A percentile compares a stretch with the other conserved stretches of the same genome.
These are phyloP conservation scores for Phialophora expanda DNA, from an alignment of 2,329 filamentous ascomycete species.

Conservation along the genomic window DNA sequence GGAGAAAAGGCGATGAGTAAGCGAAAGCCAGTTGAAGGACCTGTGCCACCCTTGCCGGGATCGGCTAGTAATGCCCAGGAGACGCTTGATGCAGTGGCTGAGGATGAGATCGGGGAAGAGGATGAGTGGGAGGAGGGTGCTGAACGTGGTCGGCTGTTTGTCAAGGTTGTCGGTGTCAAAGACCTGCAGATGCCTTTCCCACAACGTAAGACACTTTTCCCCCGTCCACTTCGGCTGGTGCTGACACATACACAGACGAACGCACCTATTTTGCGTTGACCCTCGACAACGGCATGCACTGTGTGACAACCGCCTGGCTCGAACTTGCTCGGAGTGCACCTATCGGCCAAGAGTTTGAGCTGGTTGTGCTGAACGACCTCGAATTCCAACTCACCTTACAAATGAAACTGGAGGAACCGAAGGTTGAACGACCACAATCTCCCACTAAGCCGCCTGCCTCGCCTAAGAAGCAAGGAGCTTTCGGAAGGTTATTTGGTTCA, in stretches of 20 bases:
- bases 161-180: constrained; percentile 98
- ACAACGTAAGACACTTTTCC: constrained; percentile 69
- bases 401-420: constrained; percentile 86
- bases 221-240: constrained; percentile 16
- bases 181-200: constrained; percentile 91
- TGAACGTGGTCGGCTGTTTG: constrained; percentile 89
- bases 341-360: constrained; percentile 97
- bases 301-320: constrained; percentile 94
- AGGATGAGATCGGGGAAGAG: constrained; percentile 68
- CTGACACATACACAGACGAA: constrained; percentile 66
- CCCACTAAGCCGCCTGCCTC: constrained; percentile 56
- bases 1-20: constrained; percentile 60
- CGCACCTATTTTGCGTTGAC: constrained; percentile 94
- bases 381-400: constrained; percentile 98
- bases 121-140: constrained; percentile 71
- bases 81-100: constrained; percentile 67
- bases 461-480: constrained; percentile 78
- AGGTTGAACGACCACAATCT: constrained; percentile 54
- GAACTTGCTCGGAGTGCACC: constrained; percentile 90
- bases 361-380: constrained; percentile 95
- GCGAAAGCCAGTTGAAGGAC: constrained; percentile 66
- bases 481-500: constrained; percentile 89
- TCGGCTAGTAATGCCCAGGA: constrained; percentile 78
- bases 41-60: constrained; percentile 82
- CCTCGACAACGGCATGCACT: constrained; percentile 97